Base-by-base conservation (phyloP, 139 green algal species). In the Axilococcus clingmanii region DNA sequence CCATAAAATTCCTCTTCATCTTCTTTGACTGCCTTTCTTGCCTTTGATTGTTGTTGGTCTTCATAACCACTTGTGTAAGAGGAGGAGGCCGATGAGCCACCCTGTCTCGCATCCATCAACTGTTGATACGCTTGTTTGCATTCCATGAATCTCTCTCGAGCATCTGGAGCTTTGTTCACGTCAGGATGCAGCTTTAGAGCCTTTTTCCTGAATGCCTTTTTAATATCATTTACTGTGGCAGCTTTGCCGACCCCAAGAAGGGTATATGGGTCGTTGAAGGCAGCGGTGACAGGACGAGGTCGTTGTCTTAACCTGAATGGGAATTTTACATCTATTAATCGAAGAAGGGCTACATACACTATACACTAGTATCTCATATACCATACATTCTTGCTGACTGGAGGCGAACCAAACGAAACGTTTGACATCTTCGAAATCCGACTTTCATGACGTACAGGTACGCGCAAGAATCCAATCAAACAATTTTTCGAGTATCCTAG, bases 101-200 rank as follows among this genome's bases (percentile, higher is more conserved):
- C 20, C 20, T 29, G 27, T 12, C 20, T 48, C 19, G 19, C n/a
- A 9, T 84, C 79, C 1, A 64, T 61, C 12, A 91, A 50, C 5
- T 76, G 69, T 29, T 87, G 78, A 54, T 84, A 91, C 2, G 82
- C 82, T 40, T 68, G 55, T 45, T 87, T 91, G 33, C 64, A 75
- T 55, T 86, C 77, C 78, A 88, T 82, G 63, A 91, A 91, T 2
- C 63, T 65, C 19, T 84, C 63, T 37, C 72, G 59, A 1, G 81
- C 81, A 61, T 87, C 71, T 0, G 76, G 54, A 51, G 75, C 78
- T 41, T 82, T 86, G 49, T 92, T 89, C 14, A 91, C 84, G 40
- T 94, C 77, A 36, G 86, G 86, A 49, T 95, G 86, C 19, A 92
- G 69, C 61, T 94, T 88, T 23, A 93, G 61, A 6, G 86, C 86